A percentile compares a stretch with the other conserved stretches of the same genome.
Evolutionary conservation across 345 rosid genomes (phyloP).

Genomic region (Reutealis trisperma): DNA sequence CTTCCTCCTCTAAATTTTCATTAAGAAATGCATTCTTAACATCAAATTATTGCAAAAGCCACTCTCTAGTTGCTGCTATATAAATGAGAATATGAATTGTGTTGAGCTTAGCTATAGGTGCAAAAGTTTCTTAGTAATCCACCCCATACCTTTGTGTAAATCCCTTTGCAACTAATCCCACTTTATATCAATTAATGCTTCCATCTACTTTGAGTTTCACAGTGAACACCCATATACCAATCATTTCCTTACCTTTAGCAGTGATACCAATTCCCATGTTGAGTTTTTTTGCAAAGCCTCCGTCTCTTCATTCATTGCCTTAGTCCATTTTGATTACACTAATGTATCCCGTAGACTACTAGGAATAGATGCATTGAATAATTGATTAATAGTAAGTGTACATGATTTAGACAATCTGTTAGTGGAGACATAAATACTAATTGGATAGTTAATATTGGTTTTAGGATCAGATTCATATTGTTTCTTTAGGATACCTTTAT

Average conservation of each 20-base stretch:
- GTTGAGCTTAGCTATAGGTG: background rate
- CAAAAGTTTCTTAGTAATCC: background rate
- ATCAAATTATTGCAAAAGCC: background rate
- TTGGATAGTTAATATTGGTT: background rate
- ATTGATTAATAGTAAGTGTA: conserved; percentile 1
- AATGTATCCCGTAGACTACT: background rate
- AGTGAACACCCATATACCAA: background rate
- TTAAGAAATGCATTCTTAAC: background rate
- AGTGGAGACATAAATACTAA: background rate
- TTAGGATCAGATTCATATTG: background rate
- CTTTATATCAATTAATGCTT: background rate
- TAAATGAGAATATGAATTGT: background rate
- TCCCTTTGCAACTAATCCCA: background rate
- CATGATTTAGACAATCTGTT: background rate
- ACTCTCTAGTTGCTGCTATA: background rate
- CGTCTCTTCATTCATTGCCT: background rate
- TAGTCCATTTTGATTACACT: background rate
- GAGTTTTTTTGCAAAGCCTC: background rate
- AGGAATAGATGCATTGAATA: background rate
- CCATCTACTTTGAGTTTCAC: background rate
- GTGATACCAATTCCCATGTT: background rate
- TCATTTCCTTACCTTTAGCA: background rate
- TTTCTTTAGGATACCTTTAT: background rate
- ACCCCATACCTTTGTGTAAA: background rate
- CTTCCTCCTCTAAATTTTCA: background rate